A percentile compares a stretch with the other conserved stretches of the same genome.
phyloP scores from a whole-genome alignment of 345 rosid genomes.

The Moringa oleifera region DNA sequence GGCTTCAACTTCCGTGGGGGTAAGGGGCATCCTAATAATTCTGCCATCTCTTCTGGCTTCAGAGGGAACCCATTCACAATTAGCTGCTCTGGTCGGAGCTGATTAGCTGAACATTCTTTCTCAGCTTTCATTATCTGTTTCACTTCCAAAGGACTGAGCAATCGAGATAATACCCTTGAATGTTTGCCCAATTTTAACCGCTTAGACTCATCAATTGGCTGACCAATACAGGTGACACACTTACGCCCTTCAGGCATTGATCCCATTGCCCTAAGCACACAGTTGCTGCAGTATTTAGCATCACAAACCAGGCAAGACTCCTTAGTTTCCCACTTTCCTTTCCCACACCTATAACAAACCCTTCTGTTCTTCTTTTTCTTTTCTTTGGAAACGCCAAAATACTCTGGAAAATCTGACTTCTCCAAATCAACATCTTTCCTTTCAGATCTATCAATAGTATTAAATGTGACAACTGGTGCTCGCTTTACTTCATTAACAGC shows the following conservation, averaged over 20 bases:
- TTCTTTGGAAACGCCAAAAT: constrained; percentile 54
- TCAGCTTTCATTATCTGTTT: constrained; percentile 99
- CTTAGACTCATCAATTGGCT: constrained; percentile 83
- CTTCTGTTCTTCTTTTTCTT: constrained; percentile 54
- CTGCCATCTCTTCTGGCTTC: constrained; percentile 88
- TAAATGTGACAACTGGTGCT: constrained; percentile 74
- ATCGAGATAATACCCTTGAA: constrained; percentile 63
- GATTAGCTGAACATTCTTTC: constrained; percentile 90
- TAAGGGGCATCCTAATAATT: constrained; percentile 63
- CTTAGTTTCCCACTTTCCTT: constrained; percentile 91
- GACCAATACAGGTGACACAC: constrained; percentile 81
- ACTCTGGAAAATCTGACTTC: constrained; percentile 46
- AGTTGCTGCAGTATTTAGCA: constrained; percentile 85
- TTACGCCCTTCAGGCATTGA: constrained; percentile 99
- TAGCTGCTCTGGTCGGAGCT: constrained; percentile 89
- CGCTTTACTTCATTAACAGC: constrained; percentile 38
- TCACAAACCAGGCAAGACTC: constrained; percentile 94
- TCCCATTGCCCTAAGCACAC: constrained; percentile 97
- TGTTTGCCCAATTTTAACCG: constrained; percentile 70
- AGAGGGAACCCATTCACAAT: constrained; percentile 78
- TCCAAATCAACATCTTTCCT: constrained; percentile 42
- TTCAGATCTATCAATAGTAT: constrained; percentile 46
- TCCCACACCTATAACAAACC: constrained; percentile 75
- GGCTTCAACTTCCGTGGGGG: constrained; percentile 91
- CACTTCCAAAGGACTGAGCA: constrained; percentile 91